phyloP scores from a whole-genome alignment of 2,329 filamentous ascomycete species.

The Talaromyces sp. region DNA sequence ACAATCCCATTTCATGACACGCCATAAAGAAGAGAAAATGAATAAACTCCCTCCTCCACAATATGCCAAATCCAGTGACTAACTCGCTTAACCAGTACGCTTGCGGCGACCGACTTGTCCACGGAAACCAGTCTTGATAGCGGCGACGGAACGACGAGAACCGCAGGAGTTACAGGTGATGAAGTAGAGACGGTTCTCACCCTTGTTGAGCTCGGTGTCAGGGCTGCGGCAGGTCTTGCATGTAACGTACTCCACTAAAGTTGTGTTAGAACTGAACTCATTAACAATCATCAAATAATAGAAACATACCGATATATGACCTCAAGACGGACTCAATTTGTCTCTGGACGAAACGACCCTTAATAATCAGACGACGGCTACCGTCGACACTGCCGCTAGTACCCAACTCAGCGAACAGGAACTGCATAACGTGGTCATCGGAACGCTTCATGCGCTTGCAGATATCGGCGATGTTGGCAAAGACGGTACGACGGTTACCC shows the following conservation, averaged over 20 bases:
- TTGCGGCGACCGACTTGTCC: constrained; percentile 98
- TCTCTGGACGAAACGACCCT: constrained; percentile 99
- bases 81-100: constrained; percentile 73
- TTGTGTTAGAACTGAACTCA: constrained; percentile 6
- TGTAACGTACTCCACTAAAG: constrained; percentile 87
- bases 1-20: constrained; percentile 23
- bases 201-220: constrained; percentile 96
- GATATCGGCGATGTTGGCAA: constrained; percentile 98
- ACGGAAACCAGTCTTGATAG: constrained; percentile 99
- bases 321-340: constrained; percentile 97
- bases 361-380: constrained; percentile 90
- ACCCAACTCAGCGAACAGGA: constrained; percentile 97
- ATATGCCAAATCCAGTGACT: constrained; percentile 11
- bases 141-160: constrained; percentile 83
- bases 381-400: constrained; percentile 95
- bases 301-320: constrained; percentile 82
- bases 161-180: constrained; percentile 92
- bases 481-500: constrained; percentile 99
- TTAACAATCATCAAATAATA: too few species aligned
- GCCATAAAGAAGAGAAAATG: constrained; percentile 26
- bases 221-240: constrained; percentile 98
- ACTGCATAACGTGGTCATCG: constrained; percentile 95
- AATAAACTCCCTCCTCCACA: constrained; percentile 19
- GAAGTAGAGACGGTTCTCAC: constrained; percentile 98
- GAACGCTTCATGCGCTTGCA: constrained; percentile 99